Evolutionary conservation across 2,329 filamentous ascomycete species (phyloP).

Genomic region (Neonectria sp.): DNA sequence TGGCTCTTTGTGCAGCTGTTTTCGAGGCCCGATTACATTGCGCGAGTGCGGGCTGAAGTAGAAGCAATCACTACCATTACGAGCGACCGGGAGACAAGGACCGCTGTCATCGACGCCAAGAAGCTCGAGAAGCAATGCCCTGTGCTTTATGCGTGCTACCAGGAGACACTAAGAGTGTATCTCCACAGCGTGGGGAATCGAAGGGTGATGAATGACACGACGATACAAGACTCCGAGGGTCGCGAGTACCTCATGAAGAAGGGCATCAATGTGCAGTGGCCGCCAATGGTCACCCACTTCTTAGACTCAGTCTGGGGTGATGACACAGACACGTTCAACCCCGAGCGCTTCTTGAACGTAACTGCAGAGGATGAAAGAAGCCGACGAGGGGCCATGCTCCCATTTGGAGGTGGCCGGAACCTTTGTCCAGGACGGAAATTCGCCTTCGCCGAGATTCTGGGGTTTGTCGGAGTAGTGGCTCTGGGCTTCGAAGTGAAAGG

Average conservation of each 20-base stretch:
- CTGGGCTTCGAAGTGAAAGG: slow-evolving; percentile 34
- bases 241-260: slow-evolving; percentile 46
- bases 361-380: slow-evolving; percentile 40
- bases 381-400: slow-evolving; percentile 43
- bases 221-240: slow-evolving; percentile 42
- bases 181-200: slow-evolving; percentile 56
- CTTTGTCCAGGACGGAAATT: slow-evolving; percentile 53
- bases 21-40: slow-evolving; percentile 43
- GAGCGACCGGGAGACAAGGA: not conserved
- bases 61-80: slow-evolving; percentile 28
- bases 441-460: slow-evolving; percentile 46
- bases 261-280: slow-evolving; percentile 45
- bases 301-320: slow-evolving; percentile 40
- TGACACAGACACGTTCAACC: slow-evolving; percentile 35
- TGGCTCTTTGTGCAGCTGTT: slow-evolving; percentile 55
- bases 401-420: slow-evolving; percentile 52
- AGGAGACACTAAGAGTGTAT: slow-evolving; percentile 60
- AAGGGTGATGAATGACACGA: slow-evolving; percentile 57
- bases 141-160: slow-evolving; percentile 58
- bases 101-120: slow-evolving; percentile 50
- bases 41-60: slow-evolving; percentile 51
- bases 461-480: slow-evolving; percentile 24
- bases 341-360: slow-evolving; percentile 41
- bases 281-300: slow-evolving; percentile 40
- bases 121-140: slow-evolving; percentile 57